Evolutionary conservation across 345 rosid genomes (phyloP).

Genomic region (Camelina laxa): DNA sequence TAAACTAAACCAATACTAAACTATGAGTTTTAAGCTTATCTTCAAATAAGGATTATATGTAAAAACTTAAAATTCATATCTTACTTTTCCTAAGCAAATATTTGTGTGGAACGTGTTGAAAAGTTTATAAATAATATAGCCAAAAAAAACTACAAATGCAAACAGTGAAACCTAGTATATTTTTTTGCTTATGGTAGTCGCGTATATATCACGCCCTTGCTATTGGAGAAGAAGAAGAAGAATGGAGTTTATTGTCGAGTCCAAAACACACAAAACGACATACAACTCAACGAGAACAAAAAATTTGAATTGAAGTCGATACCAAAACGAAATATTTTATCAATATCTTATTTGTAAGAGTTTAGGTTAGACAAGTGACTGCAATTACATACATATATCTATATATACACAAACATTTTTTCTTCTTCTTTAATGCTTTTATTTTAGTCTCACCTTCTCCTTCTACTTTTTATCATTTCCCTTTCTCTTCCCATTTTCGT

Average conservation of each 20-base stretch:
- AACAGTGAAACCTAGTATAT: neutral
- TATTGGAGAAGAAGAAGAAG: constrained; percentile 19
- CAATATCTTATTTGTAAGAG: constrained; percentile 32
- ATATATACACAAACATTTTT: constrained; percentile 29
- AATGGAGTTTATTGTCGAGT: constrained; percentile 14
- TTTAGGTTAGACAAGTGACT: constrained; percentile 50
- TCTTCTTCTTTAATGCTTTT: constrained; percentile 46
- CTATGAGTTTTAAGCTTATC: no score
- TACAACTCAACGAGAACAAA: constrained; percentile 20
- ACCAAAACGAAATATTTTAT: constrained; percentile 35
- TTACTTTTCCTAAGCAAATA: no score
- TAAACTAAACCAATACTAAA: no score
- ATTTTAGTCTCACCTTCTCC: constrained; percentile 48
- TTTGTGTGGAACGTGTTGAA: no score
- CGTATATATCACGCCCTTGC: constrained; percentile 33
- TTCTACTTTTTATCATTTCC: constrained; percentile 41
- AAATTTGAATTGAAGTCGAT: constrained; percentile 32
- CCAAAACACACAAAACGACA: constrained; percentile 46
- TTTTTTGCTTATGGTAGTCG: constrained; percentile 19
- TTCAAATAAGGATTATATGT: no score
- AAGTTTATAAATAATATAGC: no score
- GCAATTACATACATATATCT: constrained; percentile 41
- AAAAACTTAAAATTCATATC: no score
- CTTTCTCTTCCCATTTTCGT: constrained; percentile 38
- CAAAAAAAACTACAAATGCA: neutral